Percentiles rank a stretch among this genome's conserved stretches.
These are phyloP conservation scores for Typha latifolia DNA, from an alignment of 176 grass and related monocot genomes.

Conservation along the genomic window DNA sequence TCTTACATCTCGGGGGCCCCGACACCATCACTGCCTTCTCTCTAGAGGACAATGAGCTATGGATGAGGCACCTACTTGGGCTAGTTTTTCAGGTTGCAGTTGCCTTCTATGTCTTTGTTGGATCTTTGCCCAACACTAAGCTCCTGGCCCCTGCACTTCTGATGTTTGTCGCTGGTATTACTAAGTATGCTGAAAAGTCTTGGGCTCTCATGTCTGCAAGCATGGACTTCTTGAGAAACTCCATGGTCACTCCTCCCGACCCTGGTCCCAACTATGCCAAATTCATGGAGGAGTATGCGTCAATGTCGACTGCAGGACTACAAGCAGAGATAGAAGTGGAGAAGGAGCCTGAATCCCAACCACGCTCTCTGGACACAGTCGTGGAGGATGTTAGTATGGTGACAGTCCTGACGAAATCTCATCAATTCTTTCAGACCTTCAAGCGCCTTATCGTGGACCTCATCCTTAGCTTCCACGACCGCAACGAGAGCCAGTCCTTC, in stretches of 20 bases:
- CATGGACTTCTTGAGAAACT: constrained; percentile 15
- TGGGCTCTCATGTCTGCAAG: constrained; percentile 39
- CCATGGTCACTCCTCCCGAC: constrained; percentile 2
- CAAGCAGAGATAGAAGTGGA: constrained; percentile 5
- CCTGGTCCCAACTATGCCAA: constrained; percentile 4
- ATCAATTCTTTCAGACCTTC: neutral
- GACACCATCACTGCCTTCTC: constrained; percentile 68
- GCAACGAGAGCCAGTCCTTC: constrained; percentile 20
- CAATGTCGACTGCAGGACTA: neutral
- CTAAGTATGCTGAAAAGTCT: constrained; percentile 52
- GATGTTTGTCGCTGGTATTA: constrained; percentile 30
- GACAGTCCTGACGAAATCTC: neutral
- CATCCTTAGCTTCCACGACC: constrained; percentile 5
- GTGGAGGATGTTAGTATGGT: neutral
- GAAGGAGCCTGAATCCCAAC: neutral
- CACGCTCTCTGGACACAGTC: too few relatives aligned
- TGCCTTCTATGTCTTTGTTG: constrained; percentile 26
- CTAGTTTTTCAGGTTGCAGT: constrained; percentile 44
- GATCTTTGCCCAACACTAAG: neutral
- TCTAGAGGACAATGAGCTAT: constrained; percentile 45
- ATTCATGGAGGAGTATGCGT: neutral
- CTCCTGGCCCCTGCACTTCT: neutral
- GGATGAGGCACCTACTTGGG: constrained; percentile 40
- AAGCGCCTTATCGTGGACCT: constrained; percentile 7
- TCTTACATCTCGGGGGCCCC: constrained; percentile 55